Percentiles rank a stretch among this genome's conserved stretches.
These are phyloP conservation scores for Westerdykella ornata DNA, from an alignment of 2,329 filamentous ascomycete species.

Conservation along the genomic window DNA sequence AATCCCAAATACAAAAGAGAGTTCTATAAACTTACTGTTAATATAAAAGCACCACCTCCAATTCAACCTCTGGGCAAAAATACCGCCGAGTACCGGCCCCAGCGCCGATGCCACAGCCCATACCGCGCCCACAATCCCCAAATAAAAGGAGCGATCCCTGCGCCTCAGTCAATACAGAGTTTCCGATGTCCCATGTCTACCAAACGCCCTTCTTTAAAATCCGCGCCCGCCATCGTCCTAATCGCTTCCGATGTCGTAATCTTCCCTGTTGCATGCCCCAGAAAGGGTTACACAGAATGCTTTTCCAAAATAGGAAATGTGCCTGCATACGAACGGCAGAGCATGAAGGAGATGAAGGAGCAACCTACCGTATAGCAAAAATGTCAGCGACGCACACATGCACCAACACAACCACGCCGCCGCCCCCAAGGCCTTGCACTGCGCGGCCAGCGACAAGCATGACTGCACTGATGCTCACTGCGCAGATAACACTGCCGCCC, in stretches of 20 bases:
- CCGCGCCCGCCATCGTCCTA: no score
- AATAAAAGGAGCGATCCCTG: slow-evolving; percentile 44
- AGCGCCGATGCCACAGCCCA: slow-evolving; percentile 52
- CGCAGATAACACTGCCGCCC: slow-evolving; percentile 46
- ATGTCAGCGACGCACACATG: slow-evolving; percentile 52
- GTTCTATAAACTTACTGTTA: slow-evolving; percentile 15
- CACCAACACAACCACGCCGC: slow-evolving; percentile 48
- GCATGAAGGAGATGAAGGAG: background rate
- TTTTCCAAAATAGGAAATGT: background rate
- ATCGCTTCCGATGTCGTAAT: background rate
- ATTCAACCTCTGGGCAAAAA: slow-evolving; percentile 40
- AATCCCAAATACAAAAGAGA: background rate
- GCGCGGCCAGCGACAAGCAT: slow-evolving; percentile 51
- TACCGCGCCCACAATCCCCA: slow-evolving; percentile 47
- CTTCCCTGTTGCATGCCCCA: no score
- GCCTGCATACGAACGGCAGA: background rate
- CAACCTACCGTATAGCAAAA: slow-evolving; percentile 37
- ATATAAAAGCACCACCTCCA: slow-evolving; percentile 49
- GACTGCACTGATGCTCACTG: slow-evolving; percentile 41
- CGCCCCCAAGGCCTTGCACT: slow-evolving; percentile 50
- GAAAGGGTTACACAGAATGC: background rate
- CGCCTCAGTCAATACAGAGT: slow-evolving; percentile 13
- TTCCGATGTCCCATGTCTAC: background rate
- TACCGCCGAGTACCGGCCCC: slow-evolving; percentile 50
- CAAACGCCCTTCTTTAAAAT: no score